A percentile compares a stretch with the other conserved stretches of the same genome.
Conservation (phyloP, 106 monocot species). For the Acanthochlamys bracteata region DNA sequence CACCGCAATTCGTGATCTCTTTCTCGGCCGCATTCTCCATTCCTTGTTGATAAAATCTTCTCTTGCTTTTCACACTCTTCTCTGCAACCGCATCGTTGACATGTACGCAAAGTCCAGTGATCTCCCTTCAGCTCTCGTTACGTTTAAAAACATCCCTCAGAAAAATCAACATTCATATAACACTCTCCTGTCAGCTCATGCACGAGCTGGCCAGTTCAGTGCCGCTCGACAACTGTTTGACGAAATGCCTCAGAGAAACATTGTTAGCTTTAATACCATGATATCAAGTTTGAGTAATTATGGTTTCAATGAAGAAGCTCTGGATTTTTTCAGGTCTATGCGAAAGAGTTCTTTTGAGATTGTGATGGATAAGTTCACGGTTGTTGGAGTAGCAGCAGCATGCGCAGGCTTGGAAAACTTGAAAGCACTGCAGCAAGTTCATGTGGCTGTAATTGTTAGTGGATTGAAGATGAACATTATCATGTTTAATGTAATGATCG, state of each 20-base stretch:
- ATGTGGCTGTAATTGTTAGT: slow-evolving; percentile 14
- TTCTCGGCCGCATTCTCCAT: slow-evolving; percentile 29
- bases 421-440: slow-evolving; percentile 28
- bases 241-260: slow-evolving; percentile 37
- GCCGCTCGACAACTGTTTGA: slow-evolving; percentile 22
- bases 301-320: slow-evolving; percentile 16
- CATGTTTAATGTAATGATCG: slow-evolving; percentile 41
- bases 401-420: slow-evolving; percentile 21
- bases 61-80: slow-evolving; percentile 37
- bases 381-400: slow-evolving; percentile 31
- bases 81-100: slow-evolving; percentile 53
- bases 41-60: slow-evolving; percentile 30
- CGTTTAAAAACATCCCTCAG: slow-evolving; percentile 25
- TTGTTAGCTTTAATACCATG: slow-evolving; percentile 44
- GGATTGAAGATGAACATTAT: slow-evolving; percentile 29
- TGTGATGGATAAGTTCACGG: slow-evolving; percentile 45
- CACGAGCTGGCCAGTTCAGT: slow-evolving; percentile 3
- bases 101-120: slow-evolving; percentile 30
- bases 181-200: slow-evolving; percentile 31
- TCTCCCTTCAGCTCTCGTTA: slow-evolving; percentile 5
- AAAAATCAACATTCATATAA: slow-evolving; percentile 51
- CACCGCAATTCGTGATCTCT: slow-evolving; percentile 22
- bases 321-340: slow-evolving; percentile 27
- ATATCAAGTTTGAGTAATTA: slow-evolving; percentile 28
- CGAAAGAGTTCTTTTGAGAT: slow-evolving; percentile 5